phyloP scores from a whole-genome alignment of 2,329 filamentous ascomycete species.

The Cladorrhinum sp. region DNA sequence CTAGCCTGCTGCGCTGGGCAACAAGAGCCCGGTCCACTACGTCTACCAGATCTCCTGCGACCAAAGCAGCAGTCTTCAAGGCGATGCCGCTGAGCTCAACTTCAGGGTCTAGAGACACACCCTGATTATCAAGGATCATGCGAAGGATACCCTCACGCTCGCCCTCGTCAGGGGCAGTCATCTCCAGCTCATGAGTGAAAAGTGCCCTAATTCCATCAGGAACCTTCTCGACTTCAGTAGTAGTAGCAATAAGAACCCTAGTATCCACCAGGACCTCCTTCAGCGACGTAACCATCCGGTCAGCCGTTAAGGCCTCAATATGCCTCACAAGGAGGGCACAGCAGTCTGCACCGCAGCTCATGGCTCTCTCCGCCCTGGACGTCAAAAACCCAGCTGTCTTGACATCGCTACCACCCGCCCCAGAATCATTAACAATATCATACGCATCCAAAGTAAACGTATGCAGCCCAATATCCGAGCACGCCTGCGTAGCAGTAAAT shows the following conservation, averaged over 20 bases:
- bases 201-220: slow-evolving; percentile 84
- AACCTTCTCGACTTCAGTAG: slow-evolving; percentile 91
- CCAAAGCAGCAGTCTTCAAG: slow-evolving; percentile 90
- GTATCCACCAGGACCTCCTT: slow-evolving; percentile 78
- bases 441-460: slow-evolving; percentile 87
- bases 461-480: slow-evolving; percentile 85
- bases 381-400: slow-evolving; percentile 92
- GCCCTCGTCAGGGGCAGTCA: slow-evolving; percentile 86
- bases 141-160: slow-evolving; percentile 86
- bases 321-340: slow-evolving; percentile 86
- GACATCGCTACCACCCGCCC: slow-evolving; percentile 80
- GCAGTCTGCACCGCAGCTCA: slow-evolving; percentile 80
- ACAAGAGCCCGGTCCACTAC: slow-evolving; percentile 87
- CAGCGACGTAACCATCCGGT: slow-evolving; percentile 81
- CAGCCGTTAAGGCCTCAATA: slow-evolving; percentile 85
- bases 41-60: slow-evolving; percentile 90
- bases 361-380: slow-evolving; percentile 80
- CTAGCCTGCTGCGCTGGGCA: slow-evolving; percentile 71
- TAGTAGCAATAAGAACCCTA: slow-evolving; percentile 86
- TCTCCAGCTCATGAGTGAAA: slow-evolving; percentile 94
- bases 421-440: slow-evolving; percentile 89
- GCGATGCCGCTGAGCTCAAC: slow-evolving; percentile 84
- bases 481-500: slow-evolving; percentile 72
- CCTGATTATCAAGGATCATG: slow-evolving; percentile 71
- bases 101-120: slow-evolving; percentile 73